Conservation (phyloP, 2,329 filamentous ascomycete genomes). For the Alternaria sp. region DNA sequence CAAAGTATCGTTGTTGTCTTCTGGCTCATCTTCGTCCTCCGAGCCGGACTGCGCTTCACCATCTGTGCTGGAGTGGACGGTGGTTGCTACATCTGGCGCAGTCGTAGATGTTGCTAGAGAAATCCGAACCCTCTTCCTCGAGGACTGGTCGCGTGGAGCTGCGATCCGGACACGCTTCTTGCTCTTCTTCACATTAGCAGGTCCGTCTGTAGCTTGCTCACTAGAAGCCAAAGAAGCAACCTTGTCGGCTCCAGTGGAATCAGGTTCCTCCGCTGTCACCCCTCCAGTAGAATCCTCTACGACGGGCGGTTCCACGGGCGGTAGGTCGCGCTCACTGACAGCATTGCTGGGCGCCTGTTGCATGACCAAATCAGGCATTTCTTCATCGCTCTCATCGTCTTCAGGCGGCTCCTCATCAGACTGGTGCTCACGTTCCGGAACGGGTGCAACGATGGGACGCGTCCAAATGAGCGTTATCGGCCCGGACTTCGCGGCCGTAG, state of each 20-base stretch:
- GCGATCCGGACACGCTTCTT: slow-evolving; percentile 31
- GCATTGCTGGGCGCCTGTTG: background rate
- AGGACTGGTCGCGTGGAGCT: slow-evolving; percentile 10
- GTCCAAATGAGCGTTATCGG: slow-evolving; percentile 16
- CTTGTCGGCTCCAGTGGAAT: background rate
- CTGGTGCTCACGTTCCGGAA: background rate
- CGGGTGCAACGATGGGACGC: slow-evolving; percentile 9
- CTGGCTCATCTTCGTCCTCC: slow-evolving; percentile 15
- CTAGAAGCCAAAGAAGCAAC: background rate
- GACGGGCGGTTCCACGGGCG: background rate
- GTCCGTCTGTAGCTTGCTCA: background rate
- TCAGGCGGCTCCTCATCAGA: slow-evolving; percentile 5
- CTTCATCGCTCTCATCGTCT: slow-evolving; percentile 11
- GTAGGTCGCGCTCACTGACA: background rate
- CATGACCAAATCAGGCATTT: background rate
- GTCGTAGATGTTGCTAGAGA: background rate
- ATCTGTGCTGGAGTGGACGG: slow-evolving; percentile 10
- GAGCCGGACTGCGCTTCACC: slow-evolving; percentile 15
- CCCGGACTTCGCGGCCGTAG: slow-evolving; percentile 7
- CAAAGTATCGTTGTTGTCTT: background rate
- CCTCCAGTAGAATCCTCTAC: background rate
- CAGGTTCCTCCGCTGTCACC: background rate
- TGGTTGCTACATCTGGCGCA: background rate
- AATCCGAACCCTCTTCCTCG: slow-evolving; percentile 21
- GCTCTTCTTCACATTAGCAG: slow-evolving; percentile 1